A percentile compares a stretch with the other conserved stretches of the same genome.
phyloP scores from a whole-genome alignment of 495 filamentous ascomycete species.

The Lophiotrema nucula region DNA sequence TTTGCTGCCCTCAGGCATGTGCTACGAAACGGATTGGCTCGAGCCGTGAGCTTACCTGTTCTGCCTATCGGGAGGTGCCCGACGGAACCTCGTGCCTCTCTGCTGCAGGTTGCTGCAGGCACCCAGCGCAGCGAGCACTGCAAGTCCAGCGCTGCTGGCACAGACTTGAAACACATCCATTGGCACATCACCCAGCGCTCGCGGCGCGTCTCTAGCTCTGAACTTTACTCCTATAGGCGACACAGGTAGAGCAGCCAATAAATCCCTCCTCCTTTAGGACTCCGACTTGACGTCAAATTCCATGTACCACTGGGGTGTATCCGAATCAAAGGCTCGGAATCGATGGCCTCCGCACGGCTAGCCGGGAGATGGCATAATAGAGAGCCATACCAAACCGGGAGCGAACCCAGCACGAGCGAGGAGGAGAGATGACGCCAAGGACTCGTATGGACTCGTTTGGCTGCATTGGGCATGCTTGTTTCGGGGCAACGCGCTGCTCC shows the following conservation, averaged over 20 bases:
- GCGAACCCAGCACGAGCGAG: background rate
- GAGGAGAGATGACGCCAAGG: conserved; percentile 16
- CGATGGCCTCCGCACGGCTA: background rate
- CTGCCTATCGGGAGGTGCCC: no score
- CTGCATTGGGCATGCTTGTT: conserved; percentile 20
- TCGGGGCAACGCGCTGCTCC: conserved; percentile 7
- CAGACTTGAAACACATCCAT: conserved; percentile 25
- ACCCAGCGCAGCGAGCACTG: conserved; percentile 1
- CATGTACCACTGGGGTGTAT: no score
- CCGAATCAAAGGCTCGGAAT: background rate
- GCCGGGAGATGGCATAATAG: conserved; percentile 19
- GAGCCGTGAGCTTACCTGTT: background rate
- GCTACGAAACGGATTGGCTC: background rate
- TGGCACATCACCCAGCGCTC: background rate
- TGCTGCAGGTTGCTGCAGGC: conserved; percentile 18
- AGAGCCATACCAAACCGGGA: background rate
- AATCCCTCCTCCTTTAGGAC: background rate
- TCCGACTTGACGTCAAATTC: background rate
- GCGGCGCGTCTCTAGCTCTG: background rate
- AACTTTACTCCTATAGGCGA: background rate
- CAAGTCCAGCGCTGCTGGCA: conserved; percentile 11
- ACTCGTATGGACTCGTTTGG: no score
- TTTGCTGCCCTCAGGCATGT: background rate
- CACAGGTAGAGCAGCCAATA: background rate
- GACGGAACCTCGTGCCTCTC: background rate